These are phyloP conservation scores for Lactifluus pinguis DNA, from an alignment of 768 basidiomycete species.

Conservation along the genomic window DNA sequence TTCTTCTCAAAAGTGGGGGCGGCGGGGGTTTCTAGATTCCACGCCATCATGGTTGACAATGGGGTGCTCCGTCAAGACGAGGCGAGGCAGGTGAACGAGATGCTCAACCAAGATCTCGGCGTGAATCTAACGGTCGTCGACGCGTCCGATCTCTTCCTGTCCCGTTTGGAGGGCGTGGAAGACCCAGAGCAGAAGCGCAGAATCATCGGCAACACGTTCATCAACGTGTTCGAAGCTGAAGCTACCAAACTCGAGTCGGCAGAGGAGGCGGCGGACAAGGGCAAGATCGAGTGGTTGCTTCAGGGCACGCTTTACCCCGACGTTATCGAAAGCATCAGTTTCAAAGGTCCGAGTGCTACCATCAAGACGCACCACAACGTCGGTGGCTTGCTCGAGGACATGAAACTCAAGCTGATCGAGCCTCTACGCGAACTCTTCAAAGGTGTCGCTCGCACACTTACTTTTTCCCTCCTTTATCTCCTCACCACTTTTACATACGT, in stretches of 20 bases:
- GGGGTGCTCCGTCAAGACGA: conserved; percentile 92
- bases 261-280: conserved; percentile 72
- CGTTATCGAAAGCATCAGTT: conserved; percentile 98
- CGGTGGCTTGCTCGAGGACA: conserved; percentile 89
- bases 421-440: conserved; percentile 97
- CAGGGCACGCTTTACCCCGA: conserved; percentile 99
- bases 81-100: conserved; percentile 81
- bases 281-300: conserved; percentile 91
- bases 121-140: conserved; percentile 96
- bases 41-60: conserved; percentile 99
- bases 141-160: conserved; percentile 88
- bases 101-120: conserved; percentile 88
- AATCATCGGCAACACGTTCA: conserved; percentile 98
- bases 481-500: neutral
- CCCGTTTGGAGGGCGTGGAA: conserved; percentile 80
- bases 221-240: conserved; percentile 94
- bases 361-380: conserved; percentile 99
- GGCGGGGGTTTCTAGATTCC: conserved; percentile 55
- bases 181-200: conserved; percentile 97
- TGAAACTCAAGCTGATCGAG: conserved; percentile 98
- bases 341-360: conserved; percentile 97
- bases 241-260: conserved; percentile 79
- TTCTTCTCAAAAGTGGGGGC: neutral
- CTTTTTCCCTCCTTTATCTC: no score
- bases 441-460: conserved; percentile 38